Evolutionary conservation across 2,329 filamentous ascomycete genomes (phyloP).

Genomic region (Scedosporium boydii): DNA sequence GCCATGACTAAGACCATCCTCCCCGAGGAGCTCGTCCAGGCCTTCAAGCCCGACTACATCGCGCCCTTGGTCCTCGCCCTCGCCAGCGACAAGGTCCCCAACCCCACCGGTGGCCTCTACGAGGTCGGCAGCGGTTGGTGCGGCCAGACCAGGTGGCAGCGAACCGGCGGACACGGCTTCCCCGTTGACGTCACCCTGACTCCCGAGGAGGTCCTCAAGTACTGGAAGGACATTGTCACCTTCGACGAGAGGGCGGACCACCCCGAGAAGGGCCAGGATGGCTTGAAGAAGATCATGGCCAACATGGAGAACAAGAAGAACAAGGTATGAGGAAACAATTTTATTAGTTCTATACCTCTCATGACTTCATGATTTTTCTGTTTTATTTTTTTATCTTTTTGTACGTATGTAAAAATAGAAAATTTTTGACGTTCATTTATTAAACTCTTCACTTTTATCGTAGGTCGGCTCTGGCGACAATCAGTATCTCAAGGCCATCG

Average conservation of each 20-base stretch:
- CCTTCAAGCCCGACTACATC: constrained; percentile 98
- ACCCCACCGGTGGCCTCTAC: constrained; percentile 78
- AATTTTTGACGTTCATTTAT: background rate
- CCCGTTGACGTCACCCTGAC: constrained; percentile 74
- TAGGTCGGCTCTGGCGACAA: constrained; percentile 13
- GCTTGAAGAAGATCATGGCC: constrained; percentile 64
- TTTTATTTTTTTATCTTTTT: constrained; percentile 1
- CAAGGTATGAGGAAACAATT: constrained; percentile 46
- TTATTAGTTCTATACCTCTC: constrained; percentile 6
- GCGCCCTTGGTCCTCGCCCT: constrained; percentile 86
- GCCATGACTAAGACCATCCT: constrained; percentile 90
- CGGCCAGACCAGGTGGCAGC: constrained; percentile 88
- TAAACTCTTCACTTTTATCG: constrained; percentile 13
- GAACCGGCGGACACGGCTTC: constrained; percentile 82
- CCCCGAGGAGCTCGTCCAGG: constrained; percentile 95
- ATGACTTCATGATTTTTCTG: background rate
- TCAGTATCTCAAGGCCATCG: constrained; percentile 65
- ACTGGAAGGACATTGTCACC: constrained; percentile 71
- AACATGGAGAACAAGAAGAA: constrained; percentile 74
- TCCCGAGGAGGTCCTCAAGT: constrained; percentile 70
- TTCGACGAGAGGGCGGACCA: constrained; percentile 86
- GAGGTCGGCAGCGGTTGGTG: constrained; percentile 95
- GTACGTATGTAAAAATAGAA: constrained; percentile 3
- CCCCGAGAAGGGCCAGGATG: constrained; percentile 69
- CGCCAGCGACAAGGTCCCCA: constrained; percentile 74